Base-by-base conservation (phyloP, 129 eudicot species). In the Ambrosia trifida region DNA sequence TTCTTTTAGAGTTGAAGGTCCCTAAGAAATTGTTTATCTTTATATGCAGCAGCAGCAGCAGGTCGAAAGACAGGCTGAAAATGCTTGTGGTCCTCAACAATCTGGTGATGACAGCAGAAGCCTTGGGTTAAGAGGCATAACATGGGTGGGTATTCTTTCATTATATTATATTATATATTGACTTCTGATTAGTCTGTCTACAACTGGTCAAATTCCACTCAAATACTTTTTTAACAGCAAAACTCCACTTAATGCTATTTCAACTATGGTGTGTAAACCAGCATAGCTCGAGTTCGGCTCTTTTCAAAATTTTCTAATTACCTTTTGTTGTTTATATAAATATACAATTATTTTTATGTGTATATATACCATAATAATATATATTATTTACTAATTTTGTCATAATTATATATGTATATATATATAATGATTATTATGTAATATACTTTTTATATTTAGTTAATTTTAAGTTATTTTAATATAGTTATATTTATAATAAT, bases 81-180 rank as follows among this genome's bases (percentile, higher is more conserved):
- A 40, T 69, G 54, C 79, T 7, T 72, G 67, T 45, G 77, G 56
- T 65, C 71, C 83, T 43, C 69, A 69, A 46, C 74, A 76, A 43
- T 57, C 36, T 66, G 73, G 69, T 43, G 83, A 86, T 69, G 92
- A 86, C 45, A 81, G 77, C 78, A 81, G 64, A 75, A 79, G 83
- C 77, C 76, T 77, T 31, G 87, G 86, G 33, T 62, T 83, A 49
- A 78, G 76, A 71, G 84, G 84, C 79, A 78, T 88, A 74, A 83
- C 76, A 72, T 86, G 91, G 91, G 91, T 83, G 65, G 19, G 65
- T 59, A 59, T 59, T 59, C 11, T 30, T 59, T 59, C 43, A 5
- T 12, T 31, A 12, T n/a, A 63, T 30, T 59, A 31, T 19, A 5
- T 12, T 31, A 12, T n/a, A 63, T 64, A 13, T 74, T 19, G 53